Conservation (phyloP, 2,329 filamentous ascomycete genomes). For the Fusarium veterinarium region DNA sequence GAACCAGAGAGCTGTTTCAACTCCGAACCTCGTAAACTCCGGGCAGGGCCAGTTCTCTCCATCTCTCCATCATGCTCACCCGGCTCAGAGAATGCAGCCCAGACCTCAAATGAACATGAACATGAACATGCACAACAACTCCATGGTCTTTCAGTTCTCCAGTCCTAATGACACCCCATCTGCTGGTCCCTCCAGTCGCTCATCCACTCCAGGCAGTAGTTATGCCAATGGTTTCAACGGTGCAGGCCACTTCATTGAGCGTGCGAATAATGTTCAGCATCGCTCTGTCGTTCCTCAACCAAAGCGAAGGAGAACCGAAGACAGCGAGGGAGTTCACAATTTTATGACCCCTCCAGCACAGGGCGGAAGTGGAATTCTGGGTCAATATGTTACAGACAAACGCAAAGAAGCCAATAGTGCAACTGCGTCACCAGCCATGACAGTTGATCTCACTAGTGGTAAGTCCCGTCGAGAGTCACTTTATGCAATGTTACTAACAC, state of each 20-base stretch:
- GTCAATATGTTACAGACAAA: slow-evolving; percentile 74
- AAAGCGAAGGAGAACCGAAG: slow-evolving; percentile 73
- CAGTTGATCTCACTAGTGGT: slow-evolving; percentile 70
- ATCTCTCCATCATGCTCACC: slow-evolving; percentile 35
- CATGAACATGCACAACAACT: slow-evolving; percentile 48
- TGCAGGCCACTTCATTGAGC: slow-evolving; percentile 75
- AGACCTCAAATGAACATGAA: slow-evolving; percentile 47
- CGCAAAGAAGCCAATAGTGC: slow-evolving; percentile 56
- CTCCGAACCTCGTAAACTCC: slow-evolving; percentile 43
- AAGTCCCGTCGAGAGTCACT: slow-evolving; percentile 35
- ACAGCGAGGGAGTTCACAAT: slow-evolving; percentile 57
- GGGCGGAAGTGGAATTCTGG: slow-evolving; percentile 67
- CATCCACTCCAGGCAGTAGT: slow-evolving; percentile 49
- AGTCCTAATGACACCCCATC: slow-evolving; percentile 51
- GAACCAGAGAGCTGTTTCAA: slow-evolving; percentile 46
- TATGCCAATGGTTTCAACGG: slow-evolving; percentile 50
- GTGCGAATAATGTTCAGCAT: slow-evolving; percentile 78
- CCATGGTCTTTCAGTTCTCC: slow-evolving; percentile 58
- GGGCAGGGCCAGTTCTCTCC: slow-evolving; percentile 40
- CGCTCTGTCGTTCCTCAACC: slow-evolving; percentile 68
- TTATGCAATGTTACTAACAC: slow-evolving; percentile 4
- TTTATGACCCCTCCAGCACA: slow-evolving; percentile 46
- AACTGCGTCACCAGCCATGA: slow-evolving; percentile 52
- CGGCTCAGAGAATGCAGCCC: slow-evolving; percentile 37
- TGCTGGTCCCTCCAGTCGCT: slow-evolving; percentile 47